Conservation (phyloP, 768 basidiomycete genomes). For the Mycena polygramma region DNA sequence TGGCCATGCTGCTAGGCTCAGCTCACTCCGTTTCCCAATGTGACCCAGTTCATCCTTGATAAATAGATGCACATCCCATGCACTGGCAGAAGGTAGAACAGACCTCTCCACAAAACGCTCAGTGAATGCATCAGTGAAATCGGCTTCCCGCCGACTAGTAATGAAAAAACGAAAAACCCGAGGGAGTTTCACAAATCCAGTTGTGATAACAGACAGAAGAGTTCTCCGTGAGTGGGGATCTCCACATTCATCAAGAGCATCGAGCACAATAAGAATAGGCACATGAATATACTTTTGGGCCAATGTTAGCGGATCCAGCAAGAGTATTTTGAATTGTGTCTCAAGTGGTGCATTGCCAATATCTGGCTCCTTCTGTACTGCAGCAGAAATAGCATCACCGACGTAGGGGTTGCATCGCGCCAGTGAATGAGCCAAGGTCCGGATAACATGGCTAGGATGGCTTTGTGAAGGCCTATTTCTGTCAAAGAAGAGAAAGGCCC, state of each 20-base stretch:
- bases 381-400: not conserved
- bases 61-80: constrained; percentile 17
- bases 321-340: constrained; percentile 4
- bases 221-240: constrained; percentile 3
- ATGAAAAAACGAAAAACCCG: constrained; percentile 38
- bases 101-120: not conserved
- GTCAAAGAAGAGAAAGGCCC: constrained; percentile 39
- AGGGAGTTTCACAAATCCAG: constrained; percentile 31
- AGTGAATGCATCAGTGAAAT: constrained; percentile 31
- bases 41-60: not conserved
- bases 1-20: constrained; percentile 29
- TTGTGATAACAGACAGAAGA: constrained; percentile 31
- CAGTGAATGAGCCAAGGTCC: constrained; percentile 30
- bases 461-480: constrained; percentile 14
- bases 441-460: constrained; percentile 21
- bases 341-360: constrained; percentile 4
- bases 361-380: not conserved
- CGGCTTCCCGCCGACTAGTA: constrained; percentile 37
- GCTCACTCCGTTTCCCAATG: not conserved
- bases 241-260: constrained; percentile 44
- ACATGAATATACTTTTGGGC: not conserved
- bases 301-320: constrained; percentile 1
- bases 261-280: constrained; percentile 40
- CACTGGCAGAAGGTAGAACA: not conserved
- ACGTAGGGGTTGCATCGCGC: constrained; percentile 5